Conservation (phyloP, 1,284 basidiomycete species). For the Cutaneotrichosporon sp. region DNA sequence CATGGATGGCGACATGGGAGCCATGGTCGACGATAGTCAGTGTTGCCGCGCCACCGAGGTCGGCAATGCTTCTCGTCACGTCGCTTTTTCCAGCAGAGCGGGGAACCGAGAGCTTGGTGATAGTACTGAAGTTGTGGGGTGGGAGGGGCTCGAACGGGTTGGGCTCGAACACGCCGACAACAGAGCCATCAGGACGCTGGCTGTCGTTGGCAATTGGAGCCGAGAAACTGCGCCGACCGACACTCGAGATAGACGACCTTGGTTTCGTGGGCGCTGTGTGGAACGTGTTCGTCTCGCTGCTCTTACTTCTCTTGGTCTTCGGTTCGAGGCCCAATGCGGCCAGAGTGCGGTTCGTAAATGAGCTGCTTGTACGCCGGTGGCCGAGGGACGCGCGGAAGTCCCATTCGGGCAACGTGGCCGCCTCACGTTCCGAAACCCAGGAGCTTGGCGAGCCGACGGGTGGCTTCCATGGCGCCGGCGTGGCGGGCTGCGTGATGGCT, state of each 20-base stretch:
- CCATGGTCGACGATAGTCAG: neutral
- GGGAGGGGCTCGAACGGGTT: constrained; percentile 38
- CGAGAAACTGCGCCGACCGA: neutral
- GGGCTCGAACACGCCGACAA: constrained; percentile 23
- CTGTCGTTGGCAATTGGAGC: neutral
- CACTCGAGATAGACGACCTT: neutral
- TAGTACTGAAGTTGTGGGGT: constrained; percentile 34
- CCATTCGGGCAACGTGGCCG: constrained; percentile 15
- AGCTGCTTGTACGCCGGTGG: neutral
- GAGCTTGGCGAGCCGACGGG: constrained; percentile 13
- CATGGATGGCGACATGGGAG: neutral
- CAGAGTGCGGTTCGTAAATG: neutral
- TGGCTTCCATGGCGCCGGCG: neutral
- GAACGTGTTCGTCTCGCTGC: neutral
- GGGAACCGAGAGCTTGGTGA: constrained; percentile 11
- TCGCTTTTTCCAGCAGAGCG: neutral
- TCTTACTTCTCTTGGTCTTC: neutral
- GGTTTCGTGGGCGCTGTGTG: constrained; percentile 1
- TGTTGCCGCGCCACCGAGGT: neutral
- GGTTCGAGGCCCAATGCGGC: neutral
- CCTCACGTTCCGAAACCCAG: constrained; percentile 11
- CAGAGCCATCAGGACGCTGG: constrained; percentile 7
- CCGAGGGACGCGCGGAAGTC: constrained; percentile 11
- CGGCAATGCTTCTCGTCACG: neutral
- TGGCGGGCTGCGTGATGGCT: neutral